phyloP scores from a whole-genome alignment of 75 land plant genomes.

The Pseudotsuga menziesii region DNA sequence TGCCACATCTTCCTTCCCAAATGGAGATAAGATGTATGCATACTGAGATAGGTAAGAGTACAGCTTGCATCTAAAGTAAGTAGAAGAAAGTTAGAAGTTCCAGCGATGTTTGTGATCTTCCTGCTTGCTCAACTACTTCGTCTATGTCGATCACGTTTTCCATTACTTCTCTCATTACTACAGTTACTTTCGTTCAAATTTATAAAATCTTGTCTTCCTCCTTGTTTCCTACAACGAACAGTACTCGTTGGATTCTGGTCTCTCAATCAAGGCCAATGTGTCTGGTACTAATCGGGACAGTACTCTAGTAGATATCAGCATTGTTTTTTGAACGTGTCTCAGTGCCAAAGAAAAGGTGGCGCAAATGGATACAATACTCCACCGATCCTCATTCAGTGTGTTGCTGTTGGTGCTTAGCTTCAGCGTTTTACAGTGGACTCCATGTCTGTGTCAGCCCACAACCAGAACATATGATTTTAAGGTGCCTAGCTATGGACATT shows the following conservation, averaged over 20 bases:
- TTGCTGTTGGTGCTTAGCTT: not conserved
- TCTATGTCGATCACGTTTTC: not conserved
- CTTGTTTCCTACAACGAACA: not conserved
- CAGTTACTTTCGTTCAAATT: not conserved
- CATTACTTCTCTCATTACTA: not conserved
- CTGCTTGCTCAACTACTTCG: not conserved
- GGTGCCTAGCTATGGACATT: conserved; percentile 4
- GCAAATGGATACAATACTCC: not conserved
- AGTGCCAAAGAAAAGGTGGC: not conserved
- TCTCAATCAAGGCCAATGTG: conserved; percentile 7
- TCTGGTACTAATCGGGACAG: not conserved
- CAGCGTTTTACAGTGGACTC: conserved; percentile 4
- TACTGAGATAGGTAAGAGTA: no score
- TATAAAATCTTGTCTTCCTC: not conserved
- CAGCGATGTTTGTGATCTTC: conserved; percentile 1
- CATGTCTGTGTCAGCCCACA: conserved; percentile 8
- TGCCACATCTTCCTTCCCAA: no score
- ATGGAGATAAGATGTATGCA: no score
- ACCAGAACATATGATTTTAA: conserved; percentile 12
- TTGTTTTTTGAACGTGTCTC: no score
- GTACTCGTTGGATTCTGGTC: not conserved
- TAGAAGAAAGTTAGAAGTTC: no score
- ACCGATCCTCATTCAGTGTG: not conserved
- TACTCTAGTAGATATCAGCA: no score
- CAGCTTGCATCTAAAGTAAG: no score